Base-by-base conservation (phyloP, 192 early-diverging fungal species). In the Coemansia sp. region DNA sequence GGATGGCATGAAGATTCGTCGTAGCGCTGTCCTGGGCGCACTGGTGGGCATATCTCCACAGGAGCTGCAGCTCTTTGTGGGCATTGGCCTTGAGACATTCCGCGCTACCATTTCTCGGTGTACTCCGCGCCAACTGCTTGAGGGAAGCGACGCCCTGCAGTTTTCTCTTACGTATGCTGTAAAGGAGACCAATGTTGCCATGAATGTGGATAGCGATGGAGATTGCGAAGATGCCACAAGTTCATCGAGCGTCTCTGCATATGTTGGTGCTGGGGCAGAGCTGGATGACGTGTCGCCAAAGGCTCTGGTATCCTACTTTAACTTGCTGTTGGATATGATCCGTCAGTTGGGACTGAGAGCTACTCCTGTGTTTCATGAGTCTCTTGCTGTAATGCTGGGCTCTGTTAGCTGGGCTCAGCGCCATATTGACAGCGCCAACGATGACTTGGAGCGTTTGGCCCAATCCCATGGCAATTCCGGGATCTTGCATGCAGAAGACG, bases 1-100 rank as follows among this genome's bases (percentile, higher is more conserved):
- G 58, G 79, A 84, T 48, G 90, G 84, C 34, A 86, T 88, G 67
- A 72, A 81, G 27, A 82, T 88, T 3, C 87, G 96, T 3, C 85
- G 95, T 51, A 81, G 83, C 53, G 93, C 93, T 21, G 90, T 98
- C 57, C 81, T 98, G 54, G 83, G 85, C n/a, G 93, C 90, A 24
- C 76, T 97, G 25, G 83, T 88, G n/a, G 82, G 84, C 16, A 83
- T 92, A 55, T 65, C 78, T 4, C 73, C 81, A 28, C 65, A 70
- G 7, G 93, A 96, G 66, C 80, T 93, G 25, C 80, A 69, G 24
- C 68, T 79, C 18, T 89, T 99, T 38, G 74, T 97, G 19, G 81
- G 90, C 47, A 81, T 99, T 53, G 89, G 96, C 68, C 69, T 98
- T 12, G 88, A 85, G 54, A 88, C 94, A 2, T 97, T 97, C 62